Conservation (phyloP, 768 basidiomycete genomes). For the Leccinum obscurum region DNA sequence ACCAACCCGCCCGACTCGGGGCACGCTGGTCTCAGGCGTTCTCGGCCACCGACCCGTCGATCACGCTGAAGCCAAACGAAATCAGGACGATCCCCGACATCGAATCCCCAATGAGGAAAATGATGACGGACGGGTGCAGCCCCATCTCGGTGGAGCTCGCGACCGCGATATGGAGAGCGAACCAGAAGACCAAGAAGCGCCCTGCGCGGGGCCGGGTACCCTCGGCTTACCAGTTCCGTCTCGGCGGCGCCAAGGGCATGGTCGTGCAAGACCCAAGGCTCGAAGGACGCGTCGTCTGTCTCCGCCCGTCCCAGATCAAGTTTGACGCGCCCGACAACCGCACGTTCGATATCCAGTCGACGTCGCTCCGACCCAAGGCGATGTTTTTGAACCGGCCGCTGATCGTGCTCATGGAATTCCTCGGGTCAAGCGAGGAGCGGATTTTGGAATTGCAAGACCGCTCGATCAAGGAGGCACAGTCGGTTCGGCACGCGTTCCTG, state of each 20-base stretch:
- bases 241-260: slow-evolving; percentile 51
- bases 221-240: slow-evolving; percentile 45
- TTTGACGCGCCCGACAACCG: slow-evolving; percentile 40
- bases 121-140: slow-evolving; percentile 56
- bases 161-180: slow-evolving; percentile 35
- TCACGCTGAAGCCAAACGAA: slow-evolving; percentile 37
- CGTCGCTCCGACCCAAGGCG: slow-evolving; percentile 43
- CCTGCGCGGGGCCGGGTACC: slow-evolving; percentile 27
- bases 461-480: slow-evolving; percentile 39
- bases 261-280: slow-evolving; percentile 44
- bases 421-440: slow-evolving; percentile 34
- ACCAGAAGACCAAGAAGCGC: slow-evolving; percentile 32
- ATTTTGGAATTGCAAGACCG: slow-evolving; percentile 40
- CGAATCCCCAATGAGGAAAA: slow-evolving; percentile 24
- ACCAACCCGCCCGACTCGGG: slow-evolving; percentile 47
- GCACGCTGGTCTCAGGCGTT: slow-evolving; percentile 59
- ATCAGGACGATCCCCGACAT: slow-evolving; percentile 35
- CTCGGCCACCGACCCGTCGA: slow-evolving; percentile 49
- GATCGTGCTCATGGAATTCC: slow-evolving; percentile 49
- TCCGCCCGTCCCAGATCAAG: slow-evolving; percentile 50
- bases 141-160: slow-evolving; percentile 42
- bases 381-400: slow-evolving; percentile 49
- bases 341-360: slow-evolving; percentile 49
- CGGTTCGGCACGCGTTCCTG: slow-evolving; percentile 34
- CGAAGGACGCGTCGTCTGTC: slow-evolving; percentile 34